phyloP scores from a whole-genome alignment of 2,329 filamentous ascomycete species.

The Nothophaeocryptopus gaeumannii region DNA sequence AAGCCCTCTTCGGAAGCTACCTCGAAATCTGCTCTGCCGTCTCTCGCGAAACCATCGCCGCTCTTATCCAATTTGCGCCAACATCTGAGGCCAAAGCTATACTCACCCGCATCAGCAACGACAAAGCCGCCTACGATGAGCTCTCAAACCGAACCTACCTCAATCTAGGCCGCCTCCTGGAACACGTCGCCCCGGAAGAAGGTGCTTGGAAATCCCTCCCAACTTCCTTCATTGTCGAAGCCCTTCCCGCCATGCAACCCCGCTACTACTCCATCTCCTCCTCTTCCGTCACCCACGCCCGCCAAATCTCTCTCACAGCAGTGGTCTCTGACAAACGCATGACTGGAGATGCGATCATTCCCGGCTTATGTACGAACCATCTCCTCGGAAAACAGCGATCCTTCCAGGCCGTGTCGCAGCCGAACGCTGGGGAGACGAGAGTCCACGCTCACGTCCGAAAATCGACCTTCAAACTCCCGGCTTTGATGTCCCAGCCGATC shows the following conservation, averaged over 20 bases:
- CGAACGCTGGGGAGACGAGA: constrained; percentile 21
- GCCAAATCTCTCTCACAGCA: constrained; percentile 55
- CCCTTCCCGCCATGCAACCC: constrained; percentile 25
- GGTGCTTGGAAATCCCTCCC: constrained; percentile 36
- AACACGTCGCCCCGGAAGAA: constrained; percentile 25
- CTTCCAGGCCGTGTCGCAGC: constrained; percentile 32
- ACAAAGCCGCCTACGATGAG: constrained; percentile 36
- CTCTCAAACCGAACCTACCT: constrained; percentile 35
- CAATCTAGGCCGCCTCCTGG: constrained; percentile 40
- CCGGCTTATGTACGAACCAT: constrained; percentile 26
- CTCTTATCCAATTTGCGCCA: constrained; percentile 43
- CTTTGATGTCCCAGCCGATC: constrained; percentile 44
- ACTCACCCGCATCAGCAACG: constrained; percentile 32
- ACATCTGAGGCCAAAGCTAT: constrained; percentile 31
- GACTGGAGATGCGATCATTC: constrained; percentile 21
- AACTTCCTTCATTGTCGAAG: constrained; percentile 53
- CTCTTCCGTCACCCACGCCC: constrained; percentile 29
- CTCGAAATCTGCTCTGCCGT: constrained; percentile 48
- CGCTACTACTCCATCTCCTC: constrained; percentile 31
- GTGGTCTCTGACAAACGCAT: constrained; percentile 47
- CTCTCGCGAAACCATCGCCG: constrained; percentile 39
- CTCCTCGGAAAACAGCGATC: constrained; percentile 34
- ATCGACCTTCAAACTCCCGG: constrained; percentile 42
- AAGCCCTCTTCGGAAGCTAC: constrained; percentile 45
- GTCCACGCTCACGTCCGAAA: constrained; percentile 40